Evolutionary conservation across 179 eudicot species (phyloP), one percentile per base, ranked within the genome.

Genomic region (Corrigiola litoralis): DNA sequence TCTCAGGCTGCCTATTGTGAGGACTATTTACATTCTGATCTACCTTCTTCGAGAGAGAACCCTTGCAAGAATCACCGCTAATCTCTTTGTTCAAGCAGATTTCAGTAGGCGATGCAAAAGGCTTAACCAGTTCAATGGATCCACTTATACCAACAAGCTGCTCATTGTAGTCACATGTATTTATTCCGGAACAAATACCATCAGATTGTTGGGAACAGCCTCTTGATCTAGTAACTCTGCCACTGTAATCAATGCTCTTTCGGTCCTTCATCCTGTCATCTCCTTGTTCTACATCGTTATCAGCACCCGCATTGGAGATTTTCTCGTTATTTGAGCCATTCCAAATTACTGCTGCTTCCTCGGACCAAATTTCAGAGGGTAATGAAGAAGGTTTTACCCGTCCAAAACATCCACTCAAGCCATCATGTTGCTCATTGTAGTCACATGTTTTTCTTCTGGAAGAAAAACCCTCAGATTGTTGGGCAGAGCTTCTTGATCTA

Each of bases 21-120:
- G n/a, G n/a, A n/a, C n/a, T n/a, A 48, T 52, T 33, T 31, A 16
- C 56, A 56, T 42, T 64, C 51, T 52, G 42, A 40, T 46, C 51
- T 28, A 16, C 62, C 32, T 79, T 76, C 56, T 67, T 59, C 28
- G 57, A 28, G 41, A 72, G n/a, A 37, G 51, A 50, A 44, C 12
- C 36, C 61, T 57, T 53, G 52, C 49, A 50, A 24, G 49, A 55
- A 68, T 62, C 58, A 41, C 16, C 44, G 45, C 61, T 66, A 28
- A 12, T 53, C 50, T 66, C 76, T 31, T 37, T 46, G 33, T 46
- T 44, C 16, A 49, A 50, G 61, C 53, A 65, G 59, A 50, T 47
- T 67, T 65, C 74, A 54, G 7, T 17, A 50, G 69, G 24, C 9
- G 51, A 52, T 32, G 66, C 42, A 21, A 37, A 18, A 57, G 45